phyloP scores from a whole-genome alignment of 2,329 filamentous ascomycete species.

The Aspergillus pseudoglaucus region DNA sequence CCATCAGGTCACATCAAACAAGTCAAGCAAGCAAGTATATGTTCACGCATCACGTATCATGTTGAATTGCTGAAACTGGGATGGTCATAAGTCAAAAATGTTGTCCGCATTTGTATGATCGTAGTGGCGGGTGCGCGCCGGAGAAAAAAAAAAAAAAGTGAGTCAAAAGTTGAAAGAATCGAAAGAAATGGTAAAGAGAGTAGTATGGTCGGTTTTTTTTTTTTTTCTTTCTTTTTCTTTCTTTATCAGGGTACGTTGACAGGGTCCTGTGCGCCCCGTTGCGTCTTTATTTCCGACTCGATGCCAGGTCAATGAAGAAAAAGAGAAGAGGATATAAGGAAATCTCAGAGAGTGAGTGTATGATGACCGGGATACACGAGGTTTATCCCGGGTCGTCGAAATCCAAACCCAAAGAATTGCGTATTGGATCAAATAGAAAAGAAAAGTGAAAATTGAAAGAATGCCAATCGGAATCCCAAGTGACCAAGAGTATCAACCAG shows the following conservation, averaged over 20 bases:
- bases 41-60: too few species aligned
- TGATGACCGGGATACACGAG: not conserved
- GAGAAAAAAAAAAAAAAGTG: too few species aligned
- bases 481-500: not conserved
- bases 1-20: too few species aligned
- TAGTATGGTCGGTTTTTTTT: not conserved
- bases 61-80: too few species aligned
- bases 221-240: constrained; percentile 1
- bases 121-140: too few species aligned
- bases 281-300: constrained; percentile 11
- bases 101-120: too few species aligned
- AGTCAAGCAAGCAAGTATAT: too few species aligned
- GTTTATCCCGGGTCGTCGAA: not conserved
- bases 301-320: not conserved
- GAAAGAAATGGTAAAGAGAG: too few species aligned
- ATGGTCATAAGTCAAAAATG: too few species aligned
- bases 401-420: not conserved
- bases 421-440: not conserved
- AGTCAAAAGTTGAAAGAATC: too few species aligned
- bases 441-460: not conserved
- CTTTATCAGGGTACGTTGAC: not conserved
- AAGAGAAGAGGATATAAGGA: not conserved
- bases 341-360: not conserved
- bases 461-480: not conserved
- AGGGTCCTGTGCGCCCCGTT: too few species aligned